These are phyloP conservation scores for Harrya chromipes DNA, from an alignment of 768 basidiomycete species.

Conservation along the genomic window DNA sequence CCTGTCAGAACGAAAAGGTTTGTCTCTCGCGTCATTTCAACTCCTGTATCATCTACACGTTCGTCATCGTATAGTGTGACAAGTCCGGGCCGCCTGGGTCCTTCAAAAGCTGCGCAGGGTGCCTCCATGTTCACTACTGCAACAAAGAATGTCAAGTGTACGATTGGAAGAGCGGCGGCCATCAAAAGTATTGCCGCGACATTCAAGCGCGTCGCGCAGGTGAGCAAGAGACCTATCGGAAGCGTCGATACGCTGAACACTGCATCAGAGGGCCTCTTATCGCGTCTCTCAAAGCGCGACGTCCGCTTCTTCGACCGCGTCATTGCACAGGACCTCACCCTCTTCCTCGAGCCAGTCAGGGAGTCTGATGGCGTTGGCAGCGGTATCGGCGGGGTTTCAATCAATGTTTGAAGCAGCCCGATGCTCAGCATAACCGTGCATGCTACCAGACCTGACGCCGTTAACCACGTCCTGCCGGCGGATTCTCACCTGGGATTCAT, in stretches of 20 bases:
- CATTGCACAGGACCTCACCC: conserved; percentile 17
- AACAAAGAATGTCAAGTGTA: conserved; percentile 30
- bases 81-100: conserved; percentile 25
- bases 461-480: no score
- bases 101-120: conserved; percentile 27
- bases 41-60: not conserved
- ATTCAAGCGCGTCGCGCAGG: conserved; percentile 27
- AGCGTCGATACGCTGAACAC: not conserved
- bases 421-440: no score
- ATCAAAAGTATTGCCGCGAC: conserved; percentile 24
- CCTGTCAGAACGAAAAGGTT: conserved; percentile 28
- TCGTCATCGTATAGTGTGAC: conserved; percentile 14
- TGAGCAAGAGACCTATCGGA: conserved; percentile 4
- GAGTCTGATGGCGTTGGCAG: no score
- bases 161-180: conserved; percentile 29
- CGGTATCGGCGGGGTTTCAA: no score
- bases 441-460: no score
- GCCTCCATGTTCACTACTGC: conserved; percentile 30
- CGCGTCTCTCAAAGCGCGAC: conserved; percentile 21
- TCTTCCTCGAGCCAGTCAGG: conserved; percentile 13
- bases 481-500: no score
- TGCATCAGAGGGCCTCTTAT: conserved; percentile 19
- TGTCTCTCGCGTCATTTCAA: not conserved
- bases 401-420: no score
- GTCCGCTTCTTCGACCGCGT: conserved; percentile 25